Evolutionary conservation across 305 asterid genomes (phyloP).

Genomic region (Fraxinus ornus): DNA sequence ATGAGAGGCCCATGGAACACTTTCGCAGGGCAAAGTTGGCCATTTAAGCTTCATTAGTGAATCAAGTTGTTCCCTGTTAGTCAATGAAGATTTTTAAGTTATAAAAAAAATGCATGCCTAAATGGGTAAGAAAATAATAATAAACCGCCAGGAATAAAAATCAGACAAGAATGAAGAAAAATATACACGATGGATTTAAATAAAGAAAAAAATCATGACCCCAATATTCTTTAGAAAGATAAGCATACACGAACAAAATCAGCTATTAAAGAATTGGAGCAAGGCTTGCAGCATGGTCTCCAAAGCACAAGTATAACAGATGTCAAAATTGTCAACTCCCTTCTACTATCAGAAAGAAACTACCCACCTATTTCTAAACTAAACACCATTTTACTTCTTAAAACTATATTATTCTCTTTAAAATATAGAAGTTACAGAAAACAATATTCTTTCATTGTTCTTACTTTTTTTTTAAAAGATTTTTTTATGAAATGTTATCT

Average conservation of each 20-base stretch:
- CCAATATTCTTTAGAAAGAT: not conserved
- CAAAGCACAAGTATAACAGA: not conserved
- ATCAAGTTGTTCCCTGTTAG: constrained; percentile 82
- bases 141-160: not conserved
- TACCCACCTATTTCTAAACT: not conserved
- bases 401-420: not conserved
- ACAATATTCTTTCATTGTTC: not conserved
- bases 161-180: not conserved
- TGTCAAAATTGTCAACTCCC: not conserved
- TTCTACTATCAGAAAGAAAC: not conserved
- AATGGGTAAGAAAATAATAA: not conserved
- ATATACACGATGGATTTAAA: not conserved
- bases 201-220: constrained; percentile 11
- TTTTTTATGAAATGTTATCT: not conserved
- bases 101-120: constrained; percentile 15
- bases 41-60: constrained; percentile 71
- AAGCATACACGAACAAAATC: constrained; percentile 20
- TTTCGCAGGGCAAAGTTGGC: constrained; percentile 66
- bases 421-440: not conserved
- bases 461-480: not conserved
- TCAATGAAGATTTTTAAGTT: constrained; percentile 49
- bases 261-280: not conserved
- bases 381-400: not conserved
- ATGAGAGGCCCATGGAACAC: constrained; percentile 89
- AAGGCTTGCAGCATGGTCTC: not conserved